These are phyloP conservation scores for Komagataea norvegica DNA, from an alignment of 1,139 yeast species.

Conservation along the genomic window DNA sequence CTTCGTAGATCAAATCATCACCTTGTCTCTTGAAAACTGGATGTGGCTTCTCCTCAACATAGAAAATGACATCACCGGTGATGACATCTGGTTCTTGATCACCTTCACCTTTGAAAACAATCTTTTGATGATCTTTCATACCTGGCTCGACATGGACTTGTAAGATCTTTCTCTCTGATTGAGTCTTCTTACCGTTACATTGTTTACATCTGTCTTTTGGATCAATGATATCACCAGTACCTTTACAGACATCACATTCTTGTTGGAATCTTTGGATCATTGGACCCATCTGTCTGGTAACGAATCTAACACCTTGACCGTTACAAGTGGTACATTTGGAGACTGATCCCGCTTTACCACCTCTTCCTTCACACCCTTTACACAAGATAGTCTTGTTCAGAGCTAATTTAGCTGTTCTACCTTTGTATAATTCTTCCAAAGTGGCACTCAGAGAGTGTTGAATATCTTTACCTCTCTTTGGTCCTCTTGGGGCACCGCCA, in stretches of 20 bases:
- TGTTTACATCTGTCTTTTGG: conserved; percentile 84
- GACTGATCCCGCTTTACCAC: conserved; percentile 91
- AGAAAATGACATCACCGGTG: conserved; percentile 95
- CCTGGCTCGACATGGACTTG: conserved; percentile 97
- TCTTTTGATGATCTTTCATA: conserved; percentile 91
- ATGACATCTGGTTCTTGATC: conserved; percentile 94
- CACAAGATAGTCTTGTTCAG: conserved; percentile 89
- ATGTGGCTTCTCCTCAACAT: conserved; percentile 85
- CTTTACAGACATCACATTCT: conserved; percentile 87
- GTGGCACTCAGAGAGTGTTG: conserved; percentile 83
- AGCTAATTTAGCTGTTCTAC: conserved; percentile 91
- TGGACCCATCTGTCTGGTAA: conserved; percentile 98
- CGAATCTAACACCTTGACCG: conserved; percentile 89
- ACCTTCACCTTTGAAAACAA: conserved; percentile 92
- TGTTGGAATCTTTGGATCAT: conserved; percentile 98
- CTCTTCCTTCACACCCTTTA: conserved; percentile 86
- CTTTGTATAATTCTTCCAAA: conserved; percentile 90
- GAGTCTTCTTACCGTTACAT: conserved; percentile 88
- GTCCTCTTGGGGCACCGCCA: conserved; percentile 76
- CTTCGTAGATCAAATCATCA: conserved; percentile 79
- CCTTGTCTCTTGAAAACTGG: conserved; percentile 80
- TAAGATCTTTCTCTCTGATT: conserved; percentile 83
- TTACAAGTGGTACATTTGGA: conserved; percentile 81
- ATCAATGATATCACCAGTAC: conserved; percentile 86
- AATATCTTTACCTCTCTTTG: conserved; percentile 84